These are phyloP conservation scores for Anaeramoeba flamelloides DNA, from an alignment of 78 protist genomes.

Conservation along the genomic window DNA sequence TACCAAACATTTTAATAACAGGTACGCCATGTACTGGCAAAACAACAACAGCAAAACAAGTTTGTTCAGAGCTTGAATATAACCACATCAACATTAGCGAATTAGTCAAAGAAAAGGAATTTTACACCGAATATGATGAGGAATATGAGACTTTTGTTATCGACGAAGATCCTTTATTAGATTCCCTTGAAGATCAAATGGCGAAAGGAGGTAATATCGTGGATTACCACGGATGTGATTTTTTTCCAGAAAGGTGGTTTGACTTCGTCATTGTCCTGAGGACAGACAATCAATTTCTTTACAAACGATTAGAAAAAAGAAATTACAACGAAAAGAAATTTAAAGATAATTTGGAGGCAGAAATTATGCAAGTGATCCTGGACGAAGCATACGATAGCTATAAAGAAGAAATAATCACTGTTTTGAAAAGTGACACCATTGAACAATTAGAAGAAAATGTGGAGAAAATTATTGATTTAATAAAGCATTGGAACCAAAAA, in stretches of 20 bases:
- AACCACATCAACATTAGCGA: slow-evolving; percentile 41
- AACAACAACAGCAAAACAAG: slow-evolving; percentile 12
- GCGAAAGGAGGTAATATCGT: slow-evolving; percentile 47
- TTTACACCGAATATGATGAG: slow-evolving; percentile 55
- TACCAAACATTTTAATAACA: slow-evolving; percentile 32
- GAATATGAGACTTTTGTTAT: slow-evolving; percentile 43
- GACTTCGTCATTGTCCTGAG: slow-evolving; percentile 61
- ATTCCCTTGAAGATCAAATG: slow-evolving; percentile 24
- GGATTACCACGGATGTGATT: slow-evolving; percentile 62
- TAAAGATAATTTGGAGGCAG: slow-evolving; percentile 58
- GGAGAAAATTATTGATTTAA: too few relatives aligned
- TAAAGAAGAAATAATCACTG: neutral
- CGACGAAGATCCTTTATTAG: slow-evolving; percentile 53
- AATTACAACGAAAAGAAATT: slow-evolving; percentile 46
- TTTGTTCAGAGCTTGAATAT: slow-evolving; percentile 11
- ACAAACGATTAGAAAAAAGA: slow-evolving; percentile 33
- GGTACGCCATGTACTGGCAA: slow-evolving; percentile 42
- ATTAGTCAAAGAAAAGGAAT: slow-evolving; percentile 36
- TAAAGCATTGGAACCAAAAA: too few relatives aligned
- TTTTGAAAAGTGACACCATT: slow-evolving; percentile 15
- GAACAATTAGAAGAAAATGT: too few relatives aligned
- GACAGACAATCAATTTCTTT: slow-evolving; percentile 33
- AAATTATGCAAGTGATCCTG: slow-evolving; percentile 56
- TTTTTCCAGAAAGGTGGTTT: slow-evolving; percentile 81
- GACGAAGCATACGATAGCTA: slow-evolving; percentile 63